phyloP scores from a whole-genome alignment of 148 eudicot genomes.

The Rheum nobile region DNA sequence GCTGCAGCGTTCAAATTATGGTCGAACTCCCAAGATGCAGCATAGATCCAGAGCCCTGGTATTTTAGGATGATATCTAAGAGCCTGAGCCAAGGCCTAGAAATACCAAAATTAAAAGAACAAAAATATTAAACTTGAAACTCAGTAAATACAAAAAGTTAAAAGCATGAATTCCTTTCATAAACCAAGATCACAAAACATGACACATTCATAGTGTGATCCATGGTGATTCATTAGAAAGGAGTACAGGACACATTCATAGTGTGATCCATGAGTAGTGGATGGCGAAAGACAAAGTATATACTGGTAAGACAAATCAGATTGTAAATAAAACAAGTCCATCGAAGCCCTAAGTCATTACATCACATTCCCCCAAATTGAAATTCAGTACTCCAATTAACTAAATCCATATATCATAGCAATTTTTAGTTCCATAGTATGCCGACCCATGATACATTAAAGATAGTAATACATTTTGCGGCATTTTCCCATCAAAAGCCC shows the following conservation, averaged over 20 bases:
- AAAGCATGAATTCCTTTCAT: no score
- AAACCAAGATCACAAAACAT: neutral
- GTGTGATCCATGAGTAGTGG: neutral
- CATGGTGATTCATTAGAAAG: neutral
- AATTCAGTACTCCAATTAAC: neutral
- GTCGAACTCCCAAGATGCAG: conserved; percentile 95
- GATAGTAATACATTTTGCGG: neutral
- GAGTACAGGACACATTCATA: neutral
- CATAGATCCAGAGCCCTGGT: conserved; percentile 88
- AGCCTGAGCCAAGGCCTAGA: conserved; percentile 66
- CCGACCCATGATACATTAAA: neutral
- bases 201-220: no score
- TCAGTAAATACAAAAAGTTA: neutral
- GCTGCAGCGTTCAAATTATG: conserved; percentile 60
- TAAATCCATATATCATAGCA: neutral
- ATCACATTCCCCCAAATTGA: neutral
- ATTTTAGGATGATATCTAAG: conserved; percentile 81
- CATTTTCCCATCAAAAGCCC: neutral
- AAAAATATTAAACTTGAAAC: neutral
- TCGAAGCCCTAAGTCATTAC: neutral
- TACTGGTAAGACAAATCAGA: neutral
- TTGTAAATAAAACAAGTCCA: neutral
- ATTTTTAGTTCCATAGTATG: neutral
- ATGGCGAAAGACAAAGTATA: neutral
- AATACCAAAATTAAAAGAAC: conserved; percentile 3